Evolutionary conservation across 345 rosid genomes (phyloP).

Genomic region (Erodium maritimum): DNA sequence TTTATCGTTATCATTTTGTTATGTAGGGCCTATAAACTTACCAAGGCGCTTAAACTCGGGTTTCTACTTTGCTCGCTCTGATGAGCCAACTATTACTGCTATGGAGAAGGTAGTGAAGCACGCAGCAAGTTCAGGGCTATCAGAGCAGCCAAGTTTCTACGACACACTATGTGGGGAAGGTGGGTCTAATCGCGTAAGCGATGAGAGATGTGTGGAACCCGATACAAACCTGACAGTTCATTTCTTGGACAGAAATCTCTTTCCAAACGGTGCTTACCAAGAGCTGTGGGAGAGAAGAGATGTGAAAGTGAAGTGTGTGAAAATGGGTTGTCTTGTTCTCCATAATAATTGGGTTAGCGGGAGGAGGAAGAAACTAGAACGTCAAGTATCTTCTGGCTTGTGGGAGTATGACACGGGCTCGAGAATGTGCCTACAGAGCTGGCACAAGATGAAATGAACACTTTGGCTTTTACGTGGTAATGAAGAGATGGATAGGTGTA

Average conservation of each 20-base stretch:
- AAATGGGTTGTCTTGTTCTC: constrained; percentile 52
- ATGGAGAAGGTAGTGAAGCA: constrained; percentile 87
- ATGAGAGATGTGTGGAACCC: constrained; percentile 52
- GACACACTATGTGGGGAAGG: constrained; percentile 83
- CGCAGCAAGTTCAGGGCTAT: constrained; percentile 57
- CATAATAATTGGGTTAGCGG: constrained; percentile 85
- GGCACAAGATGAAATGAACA: constrained; percentile 9
- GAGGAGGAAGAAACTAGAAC: constrained; percentile 72
- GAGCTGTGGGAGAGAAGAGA: constrained; percentile 56
- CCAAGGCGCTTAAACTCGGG: constrained; percentile 90
- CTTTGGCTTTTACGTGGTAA: constrained; percentile 19
- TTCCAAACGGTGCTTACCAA: constrained; percentile 82
- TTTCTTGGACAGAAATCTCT: constrained; percentile 69
- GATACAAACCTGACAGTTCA: constrained; percentile 53
- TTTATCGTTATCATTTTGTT: constrained; percentile 4
- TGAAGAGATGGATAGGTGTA: constrained; percentile 5
- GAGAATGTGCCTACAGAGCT: constrained; percentile 54
- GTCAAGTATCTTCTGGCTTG: constrained; percentile 58
- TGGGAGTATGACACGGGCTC: constrained; percentile 66
- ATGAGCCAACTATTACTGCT: constrained; percentile 52
- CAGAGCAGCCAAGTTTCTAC: constrained; percentile 94
- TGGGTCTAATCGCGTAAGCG: constrained; percentile 45
- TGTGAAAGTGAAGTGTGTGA: constrained; percentile 45
- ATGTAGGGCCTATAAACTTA: constrained; percentile 64
- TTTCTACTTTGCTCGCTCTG: constrained; percentile 61